A percentile compares a stretch with the other conserved stretches of the same genome.
These are phyloP conservation scores for Penicillium hordei DNA, from an alignment of 2,329 filamentous ascomycete genomes.

Conservation along the genomic window DNA sequence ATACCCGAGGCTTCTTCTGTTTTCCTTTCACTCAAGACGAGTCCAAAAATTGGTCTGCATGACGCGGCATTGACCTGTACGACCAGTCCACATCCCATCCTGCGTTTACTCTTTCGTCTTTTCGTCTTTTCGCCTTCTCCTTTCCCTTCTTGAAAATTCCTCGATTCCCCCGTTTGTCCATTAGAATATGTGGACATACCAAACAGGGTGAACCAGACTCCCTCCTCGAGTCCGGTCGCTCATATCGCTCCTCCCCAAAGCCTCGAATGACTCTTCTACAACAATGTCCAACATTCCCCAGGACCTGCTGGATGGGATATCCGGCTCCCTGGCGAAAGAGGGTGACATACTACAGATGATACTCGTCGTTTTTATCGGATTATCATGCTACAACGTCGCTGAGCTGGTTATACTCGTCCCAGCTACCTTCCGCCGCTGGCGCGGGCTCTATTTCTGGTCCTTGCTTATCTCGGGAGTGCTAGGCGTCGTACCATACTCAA, in stretches of 20 bases:
- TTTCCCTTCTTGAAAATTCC: background rate
- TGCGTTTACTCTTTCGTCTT: too few species aligned
- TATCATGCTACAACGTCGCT: slow-evolving; percentile 51
- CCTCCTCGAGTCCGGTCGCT: slow-evolving; percentile 1
- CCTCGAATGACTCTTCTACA: background rate
- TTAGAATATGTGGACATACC: slow-evolving; percentile 20
- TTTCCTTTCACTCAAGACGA: background rate
- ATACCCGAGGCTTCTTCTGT: background rate
- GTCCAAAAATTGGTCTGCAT: background rate
- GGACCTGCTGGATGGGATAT: slow-evolving; percentile 33
- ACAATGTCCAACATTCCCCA: slow-evolving; percentile 18
- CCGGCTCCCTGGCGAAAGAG: slow-evolving; percentile 28
- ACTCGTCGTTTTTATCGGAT: slow-evolving; percentile 35
- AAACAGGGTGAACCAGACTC: slow-evolving; percentile 20
- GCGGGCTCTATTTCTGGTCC: slow-evolving; percentile 47
- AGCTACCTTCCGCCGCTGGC: slow-evolving; percentile 40
- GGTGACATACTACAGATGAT: slow-evolving; percentile 24
- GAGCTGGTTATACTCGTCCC: slow-evolving; percentile 45
- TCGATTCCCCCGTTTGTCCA: background rate
- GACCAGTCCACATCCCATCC: slow-evolving; percentile 1
- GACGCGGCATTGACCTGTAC: background rate
- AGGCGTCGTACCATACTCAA: slow-evolving; percentile 40
- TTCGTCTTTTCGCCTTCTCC: background rate
- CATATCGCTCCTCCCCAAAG: background rate
- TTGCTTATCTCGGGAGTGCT: slow-evolving; percentile 37